A percentile compares a stretch with the other conserved stretches of the same genome.
Evolutionary conservation across 179 eudicot species (phyloP).

Genomic region (Spergularia azorica): DNA sequence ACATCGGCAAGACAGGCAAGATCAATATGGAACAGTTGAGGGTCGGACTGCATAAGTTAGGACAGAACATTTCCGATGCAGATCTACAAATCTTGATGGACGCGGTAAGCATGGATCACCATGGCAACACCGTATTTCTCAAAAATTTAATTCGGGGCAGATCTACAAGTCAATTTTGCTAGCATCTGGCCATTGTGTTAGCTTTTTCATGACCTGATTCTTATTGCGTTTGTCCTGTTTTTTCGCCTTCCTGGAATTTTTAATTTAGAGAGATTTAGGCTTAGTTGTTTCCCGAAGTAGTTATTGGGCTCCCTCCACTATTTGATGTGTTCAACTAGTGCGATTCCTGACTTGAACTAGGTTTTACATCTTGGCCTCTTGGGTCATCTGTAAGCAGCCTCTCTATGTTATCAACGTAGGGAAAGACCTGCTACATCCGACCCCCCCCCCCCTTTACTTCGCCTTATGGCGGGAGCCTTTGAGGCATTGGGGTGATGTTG

Average conservation of each 20-base stretch:
- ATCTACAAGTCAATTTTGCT: not conserved
- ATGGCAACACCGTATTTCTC: not conserved
- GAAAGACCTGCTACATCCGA: too few species aligned
- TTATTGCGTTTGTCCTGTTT: not conserved
- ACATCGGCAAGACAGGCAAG: slow-evolving; percentile 59
- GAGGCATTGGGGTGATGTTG: too few species aligned
- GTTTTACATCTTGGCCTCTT: too few species aligned
- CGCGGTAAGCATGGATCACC: slow-evolving; percentile 44
- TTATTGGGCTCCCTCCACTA: not conserved
- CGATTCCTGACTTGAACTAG: not conserved
- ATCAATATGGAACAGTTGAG: slow-evolving; percentile 63
- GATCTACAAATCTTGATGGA: slow-evolving; percentile 78
- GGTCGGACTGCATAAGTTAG: slow-evolving; percentile 63
- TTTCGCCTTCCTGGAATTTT: not conserved
- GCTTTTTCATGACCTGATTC: not conserved
- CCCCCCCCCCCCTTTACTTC: too few species aligned
- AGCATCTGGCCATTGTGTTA: not conserved
- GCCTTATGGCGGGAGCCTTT: too few species aligned
- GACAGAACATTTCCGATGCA: slow-evolving; percentile 68
- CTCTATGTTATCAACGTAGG: too few species aligned
- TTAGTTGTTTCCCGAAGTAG: not conserved
- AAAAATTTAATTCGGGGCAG: not conserved
- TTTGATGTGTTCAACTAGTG: not conserved
- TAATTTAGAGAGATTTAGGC: not conserved
- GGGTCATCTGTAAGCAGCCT: too few species aligned